phyloP scores from a whole-genome alignment of 2,329 filamentous ascomycete species.

The Apiospora sp. region DNA sequence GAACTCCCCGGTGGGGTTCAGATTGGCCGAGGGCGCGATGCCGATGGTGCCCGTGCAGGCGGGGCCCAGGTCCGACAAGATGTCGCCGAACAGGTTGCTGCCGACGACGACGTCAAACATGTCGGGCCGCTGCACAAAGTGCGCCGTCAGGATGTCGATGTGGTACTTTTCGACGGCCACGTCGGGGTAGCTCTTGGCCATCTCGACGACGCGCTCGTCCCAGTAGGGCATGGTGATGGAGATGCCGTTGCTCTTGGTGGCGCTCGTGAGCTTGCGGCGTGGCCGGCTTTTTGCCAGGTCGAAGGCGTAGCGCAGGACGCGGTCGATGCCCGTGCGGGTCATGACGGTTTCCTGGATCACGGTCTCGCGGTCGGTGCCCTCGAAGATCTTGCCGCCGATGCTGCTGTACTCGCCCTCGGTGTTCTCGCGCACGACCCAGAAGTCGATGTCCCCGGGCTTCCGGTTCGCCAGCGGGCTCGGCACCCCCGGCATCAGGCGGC shows the following conservation, averaged over 20 bases:
- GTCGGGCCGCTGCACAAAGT: slow-evolving; percentile 65
- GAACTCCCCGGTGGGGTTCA: slow-evolving; percentile 66
- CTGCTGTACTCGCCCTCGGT: slow-evolving; percentile 71
- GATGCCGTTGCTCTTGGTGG: slow-evolving; percentile 72
- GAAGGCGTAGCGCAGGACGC: slow-evolving; percentile 68
- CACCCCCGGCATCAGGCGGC: slow-evolving; percentile 67
- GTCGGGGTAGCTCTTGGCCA: slow-evolving; percentile 62
- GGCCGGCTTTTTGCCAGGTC: slow-evolving; percentile 63
- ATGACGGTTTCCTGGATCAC: slow-evolving; percentile 69
- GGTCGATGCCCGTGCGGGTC: slow-evolving; percentile 63
- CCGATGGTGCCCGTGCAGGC: slow-evolving; percentile 71
- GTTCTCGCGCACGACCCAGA: slow-evolving; percentile 71
- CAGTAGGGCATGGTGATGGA: slow-evolving; percentile 71
- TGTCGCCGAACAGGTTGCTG: slow-evolving; percentile 67
- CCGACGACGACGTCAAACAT: slow-evolving; percentile 68
- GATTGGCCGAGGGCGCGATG: slow-evolving; percentile 70
- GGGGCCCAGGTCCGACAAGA: slow-evolving; percentile 70
- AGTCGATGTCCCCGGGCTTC: slow-evolving; percentile 66
- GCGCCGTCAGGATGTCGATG: slow-evolving; percentile 69
- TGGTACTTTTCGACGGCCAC: slow-evolving; percentile 68
- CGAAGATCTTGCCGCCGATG: slow-evolving; percentile 67
- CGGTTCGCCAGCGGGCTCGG: slow-evolving; percentile 62
- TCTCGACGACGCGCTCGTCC: slow-evolving; percentile 64
- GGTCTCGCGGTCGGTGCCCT: slow-evolving; percentile 63
- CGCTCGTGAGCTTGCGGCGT: slow-evolving; percentile 65